Evolutionary conservation across 2,329 filamentous ascomycete genomes (phyloP).

Genomic region (Ascomycota sp.): DNA sequence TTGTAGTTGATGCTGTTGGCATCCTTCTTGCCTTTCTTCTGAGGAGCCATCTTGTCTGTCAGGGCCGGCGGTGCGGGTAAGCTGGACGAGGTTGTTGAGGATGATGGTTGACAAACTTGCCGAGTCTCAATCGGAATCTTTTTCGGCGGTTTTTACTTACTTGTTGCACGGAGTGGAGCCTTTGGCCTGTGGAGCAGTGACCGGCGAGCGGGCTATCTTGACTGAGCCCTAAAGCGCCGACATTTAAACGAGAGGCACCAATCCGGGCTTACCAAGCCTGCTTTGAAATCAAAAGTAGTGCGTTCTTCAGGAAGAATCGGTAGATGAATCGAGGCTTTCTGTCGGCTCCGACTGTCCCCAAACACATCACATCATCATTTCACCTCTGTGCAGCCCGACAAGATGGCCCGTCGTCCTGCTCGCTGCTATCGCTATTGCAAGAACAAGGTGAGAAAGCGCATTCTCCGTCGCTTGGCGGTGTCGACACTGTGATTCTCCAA

Average conservation of each 20-base stretch:
- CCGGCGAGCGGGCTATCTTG: not conserved
- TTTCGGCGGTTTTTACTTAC: too few species aligned
- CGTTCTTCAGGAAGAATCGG: constrained; percentile 10
- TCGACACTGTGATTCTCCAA: too few species aligned
- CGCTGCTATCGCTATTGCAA: constrained; percentile 99
- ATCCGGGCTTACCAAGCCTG: constrained; percentile 14
- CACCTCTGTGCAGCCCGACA: constrained; percentile 39
- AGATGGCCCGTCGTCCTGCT: constrained; percentile 98
- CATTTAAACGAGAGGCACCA: constrained; percentile 16
- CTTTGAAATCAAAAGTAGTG: constrained; percentile 32
- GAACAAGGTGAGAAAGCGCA: constrained; percentile 95
- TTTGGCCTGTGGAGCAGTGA: too few species aligned
- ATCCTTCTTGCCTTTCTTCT: constrained; percentile 75
- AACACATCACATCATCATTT: constrained; percentile 15
- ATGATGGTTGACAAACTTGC: too few species aligned
- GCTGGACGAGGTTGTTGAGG: constrained; percentile 3
- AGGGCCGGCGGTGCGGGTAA: constrained; percentile 10
- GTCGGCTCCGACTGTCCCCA: constrained; percentile 11
- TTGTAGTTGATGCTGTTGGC: constrained; percentile 47
- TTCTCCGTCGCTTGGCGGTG: too few species aligned
- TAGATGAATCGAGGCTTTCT: constrained; percentile 7
- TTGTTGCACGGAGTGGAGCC: too few species aligned
- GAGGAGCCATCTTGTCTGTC: constrained; percentile 39
- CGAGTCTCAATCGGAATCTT: too few species aligned
- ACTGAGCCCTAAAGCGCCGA: constrained; percentile 19